A percentile compares a stretch with the other conserved stretches of the same genome.
Evolutionary conservation across 2,329 filamentous ascomycete genomes (phyloP).

Genomic region (Cladosporium sp.): DNA sequence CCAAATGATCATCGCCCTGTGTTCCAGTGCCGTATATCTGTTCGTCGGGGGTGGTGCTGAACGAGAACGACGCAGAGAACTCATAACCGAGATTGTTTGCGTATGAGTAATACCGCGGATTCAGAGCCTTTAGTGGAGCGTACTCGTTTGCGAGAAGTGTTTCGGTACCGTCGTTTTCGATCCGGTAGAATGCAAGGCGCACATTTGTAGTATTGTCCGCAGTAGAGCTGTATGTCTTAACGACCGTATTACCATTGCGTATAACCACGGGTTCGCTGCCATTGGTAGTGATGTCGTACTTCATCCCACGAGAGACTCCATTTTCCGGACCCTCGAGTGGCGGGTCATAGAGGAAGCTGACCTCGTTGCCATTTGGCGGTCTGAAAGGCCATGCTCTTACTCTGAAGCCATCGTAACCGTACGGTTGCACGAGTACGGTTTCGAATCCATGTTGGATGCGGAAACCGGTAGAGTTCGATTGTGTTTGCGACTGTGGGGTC

Average conservation of each 20-base stretch:
- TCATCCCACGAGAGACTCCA: conserved; percentile 36
- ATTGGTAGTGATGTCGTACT: conserved; percentile 36
- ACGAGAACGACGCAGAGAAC: conserved; percentile 40
- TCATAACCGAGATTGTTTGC: conserved; percentile 37
- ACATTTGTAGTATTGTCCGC: conserved; percentile 37
- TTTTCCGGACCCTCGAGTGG: conserved; percentile 41
- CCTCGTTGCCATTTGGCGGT: conserved; percentile 39
- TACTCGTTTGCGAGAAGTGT: conserved; percentile 41
- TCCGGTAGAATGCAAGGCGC: conserved; percentile 39
- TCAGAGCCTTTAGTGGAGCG: conserved; percentile 37
- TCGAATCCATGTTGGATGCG: conserved; percentile 43
- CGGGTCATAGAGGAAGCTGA: conserved; percentile 43
- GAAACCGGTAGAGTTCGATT: conserved; percentile 32
- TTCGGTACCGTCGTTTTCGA: conserved; percentile 38
- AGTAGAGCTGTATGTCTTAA: conserved; percentile 35
- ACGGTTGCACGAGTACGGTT: conserved; percentile 42
- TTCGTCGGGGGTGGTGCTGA: conserved; percentile 37
- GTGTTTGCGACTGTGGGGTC: neutral
- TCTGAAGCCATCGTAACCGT: conserved; percentile 43
- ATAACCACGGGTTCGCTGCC: conserved; percentile 35
- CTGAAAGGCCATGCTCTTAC: conserved; percentile 43
- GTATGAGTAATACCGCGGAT: conserved; percentile 41
- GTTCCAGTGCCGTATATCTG: conserved; percentile 36
- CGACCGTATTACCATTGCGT: conserved; percentile 41
- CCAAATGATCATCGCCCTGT: conserved; percentile 33